phyloP scores from a whole-genome alignment of 179 eudicot genomes.

The Silene noctiflora region DNA sequence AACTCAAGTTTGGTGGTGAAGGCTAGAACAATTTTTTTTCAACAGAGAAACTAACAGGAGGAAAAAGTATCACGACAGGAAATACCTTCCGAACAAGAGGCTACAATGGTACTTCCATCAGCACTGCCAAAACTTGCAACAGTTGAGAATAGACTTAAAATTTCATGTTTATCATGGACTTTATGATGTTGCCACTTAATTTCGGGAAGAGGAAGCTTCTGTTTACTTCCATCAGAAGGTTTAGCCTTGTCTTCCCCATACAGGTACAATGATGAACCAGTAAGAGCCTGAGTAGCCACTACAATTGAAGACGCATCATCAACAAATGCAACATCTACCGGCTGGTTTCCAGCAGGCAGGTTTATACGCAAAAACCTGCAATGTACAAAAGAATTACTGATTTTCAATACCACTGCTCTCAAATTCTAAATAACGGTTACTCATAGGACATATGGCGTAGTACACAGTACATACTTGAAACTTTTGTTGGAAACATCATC shows the following conservation, averaged over 20 bases:
- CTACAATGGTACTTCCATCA: conserved; percentile 89
- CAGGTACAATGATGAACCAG: conserved; percentile 83
- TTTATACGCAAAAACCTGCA: conserved; percentile 85
- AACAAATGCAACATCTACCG: conserved; percentile 66
- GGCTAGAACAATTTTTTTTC: not conserved
- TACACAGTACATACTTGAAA: conserved; percentile 58
- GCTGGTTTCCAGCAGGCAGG: conserved; percentile 88
- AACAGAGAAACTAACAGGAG: not conserved
- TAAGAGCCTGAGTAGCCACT: conserved; percentile 71
- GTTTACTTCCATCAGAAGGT: conserved; percentile 48
- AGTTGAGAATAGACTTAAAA: conserved; percentile 60
- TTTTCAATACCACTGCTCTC: not conserved
- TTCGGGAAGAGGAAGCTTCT: conserved; percentile 78
- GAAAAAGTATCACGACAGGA: not conserved
- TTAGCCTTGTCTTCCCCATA: conserved; percentile 77
- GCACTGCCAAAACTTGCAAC: conserved; percentile 81
- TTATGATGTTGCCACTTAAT: conserved; percentile 89
- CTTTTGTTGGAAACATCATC: conserved; percentile 92
- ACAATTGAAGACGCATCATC: conserved; percentile 82
- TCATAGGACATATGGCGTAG: not conserved
- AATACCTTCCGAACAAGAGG: conserved; percentile 92
- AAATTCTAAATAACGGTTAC: not conserved
- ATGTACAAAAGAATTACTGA: not conserved
- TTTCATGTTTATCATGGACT: conserved; percentile 68
- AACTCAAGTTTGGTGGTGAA: not conserved